Percentiles rank a stretch among this genome's conserved stretches.
These are phyloP conservation scores for Pezicula rhizophila DNA, from an alignment of 2,329 filamentous ascomycete genomes.

Conservation along the genomic window DNA sequence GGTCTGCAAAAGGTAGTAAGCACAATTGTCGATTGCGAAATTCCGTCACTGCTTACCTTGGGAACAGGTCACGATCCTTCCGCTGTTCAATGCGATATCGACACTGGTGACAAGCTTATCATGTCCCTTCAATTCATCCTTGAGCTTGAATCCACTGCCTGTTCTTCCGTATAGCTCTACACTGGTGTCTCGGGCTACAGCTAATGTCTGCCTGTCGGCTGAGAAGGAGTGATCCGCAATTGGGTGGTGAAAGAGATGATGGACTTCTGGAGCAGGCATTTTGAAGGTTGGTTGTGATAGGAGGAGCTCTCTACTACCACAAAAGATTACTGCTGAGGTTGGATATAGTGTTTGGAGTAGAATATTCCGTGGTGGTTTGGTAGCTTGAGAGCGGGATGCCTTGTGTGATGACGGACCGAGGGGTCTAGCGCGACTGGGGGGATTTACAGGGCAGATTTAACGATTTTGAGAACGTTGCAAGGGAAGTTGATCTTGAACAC, in stretches of 20 bases:
- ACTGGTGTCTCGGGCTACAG: conserved; percentile 82
- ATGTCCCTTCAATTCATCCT: conserved; percentile 91
- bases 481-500: background rate
- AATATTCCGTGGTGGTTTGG: conserved; percentile 1
- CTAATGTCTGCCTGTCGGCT: conserved; percentile 78
- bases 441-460: background rate
- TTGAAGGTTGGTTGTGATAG: conserved; percentile 54
- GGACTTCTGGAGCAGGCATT: conserved; percentile 85
- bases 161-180: conserved; percentile 80
- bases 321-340: background rate
- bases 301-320: conserved; percentile 98
- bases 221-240: conserved; percentile 99
- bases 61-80: conserved; percentile 94
- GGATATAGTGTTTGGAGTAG: conserved; percentile 1
- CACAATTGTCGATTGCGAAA: background rate
- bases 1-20: conserved; percentile 50
- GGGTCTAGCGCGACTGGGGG: background rate
- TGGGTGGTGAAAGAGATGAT: conserved; percentile 93
- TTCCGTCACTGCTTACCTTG: conserved; percentile 57
- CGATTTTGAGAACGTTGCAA: background rate
- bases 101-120: conserved; percentile 96
- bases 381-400: conserved; percentile 1
- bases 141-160: conserved; percentile 71
- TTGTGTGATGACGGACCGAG: conserved; percentile 4
- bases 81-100: conserved; percentile 85